Conservation (phyloP, 768 basidiomycete genomes). For the Naganishia onofrii region DNA sequence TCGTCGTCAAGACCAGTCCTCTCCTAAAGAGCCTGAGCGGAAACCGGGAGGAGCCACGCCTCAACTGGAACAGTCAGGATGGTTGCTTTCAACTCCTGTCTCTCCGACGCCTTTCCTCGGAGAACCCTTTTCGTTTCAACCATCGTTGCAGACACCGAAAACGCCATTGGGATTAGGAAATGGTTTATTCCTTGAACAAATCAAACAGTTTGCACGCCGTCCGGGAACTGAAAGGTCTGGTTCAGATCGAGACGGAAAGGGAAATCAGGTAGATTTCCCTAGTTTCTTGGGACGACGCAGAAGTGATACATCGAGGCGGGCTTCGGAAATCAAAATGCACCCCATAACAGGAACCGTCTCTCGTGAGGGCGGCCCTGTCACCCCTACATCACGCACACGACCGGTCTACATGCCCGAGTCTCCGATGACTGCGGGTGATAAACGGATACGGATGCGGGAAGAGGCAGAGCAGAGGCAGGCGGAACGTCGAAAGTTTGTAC, state of each 20-base stretch:
- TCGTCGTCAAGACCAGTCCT: neutral
- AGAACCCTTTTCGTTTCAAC: neutral
- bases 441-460: slow-evolving; percentile 2
- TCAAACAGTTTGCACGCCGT: slow-evolving; percentile 1
- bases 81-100: neutral
- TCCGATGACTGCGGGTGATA: slow-evolving; percentile 6
- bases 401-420: slow-evolving; percentile 10
- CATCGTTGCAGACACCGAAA: neutral
- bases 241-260: neutral
- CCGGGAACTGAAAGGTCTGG: neutral
- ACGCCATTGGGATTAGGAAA: neutral
- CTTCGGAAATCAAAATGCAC: neutral
- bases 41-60: neutral
- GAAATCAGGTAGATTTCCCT: neutral
- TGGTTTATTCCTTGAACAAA: neutral
- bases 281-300: neutral
- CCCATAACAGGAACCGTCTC: neutral
- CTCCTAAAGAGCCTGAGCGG: neutral
- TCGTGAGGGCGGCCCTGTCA: neutral
- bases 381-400: neutral
- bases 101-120: neutral
- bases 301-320: neutral
- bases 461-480: neutral
- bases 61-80: slow-evolving; percentile 15
- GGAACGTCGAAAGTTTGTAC: neutral